These are phyloP conservation scores for Orychophragmus violaceus DNA, from an alignment of 345 rosid genomes.

Conservation along the genomic window DNA sequence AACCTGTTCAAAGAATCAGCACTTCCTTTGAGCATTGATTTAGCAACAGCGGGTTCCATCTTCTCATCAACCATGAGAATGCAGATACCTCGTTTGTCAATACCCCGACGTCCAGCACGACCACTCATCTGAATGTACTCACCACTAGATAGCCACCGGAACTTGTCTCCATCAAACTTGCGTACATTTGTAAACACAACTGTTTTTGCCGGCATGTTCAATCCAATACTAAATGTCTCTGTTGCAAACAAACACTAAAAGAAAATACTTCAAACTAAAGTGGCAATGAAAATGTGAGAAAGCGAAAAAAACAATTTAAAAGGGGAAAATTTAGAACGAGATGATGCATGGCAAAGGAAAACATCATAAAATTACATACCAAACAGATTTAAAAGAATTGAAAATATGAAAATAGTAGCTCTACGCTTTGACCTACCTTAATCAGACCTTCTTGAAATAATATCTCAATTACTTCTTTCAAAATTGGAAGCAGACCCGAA, in stretches of 20 bases:
- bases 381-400: not conserved
- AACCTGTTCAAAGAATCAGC: slow-evolving; percentile 96
- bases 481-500: slow-evolving; percentile 96
- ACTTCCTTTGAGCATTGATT: slow-evolving; percentile 87
- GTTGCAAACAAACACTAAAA: slow-evolving; percentile 96
- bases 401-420: slow-evolving; percentile 11
- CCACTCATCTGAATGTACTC: slow-evolving; percentile 99
- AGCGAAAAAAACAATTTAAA: not conserved
- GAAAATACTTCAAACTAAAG: slow-evolving; percentile 25
- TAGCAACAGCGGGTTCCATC: slow-evolving; percentile 94
- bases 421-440: slow-evolving; percentile 46
- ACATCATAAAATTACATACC: not conserved
- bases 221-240: slow-evolving; percentile 97
- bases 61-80: slow-evolving; percentile 96
- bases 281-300: not conserved
- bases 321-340: not conserved
- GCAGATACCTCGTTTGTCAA: slow-evolving; percentile 91
- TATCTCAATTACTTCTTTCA: slow-evolving; percentile 98
- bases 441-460: slow-evolving; percentile 96
- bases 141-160: slow-evolving; percentile 97
- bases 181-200: slow-evolving; percentile 98
- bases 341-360: slow-evolving; percentile 2
- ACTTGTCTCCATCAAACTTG: slow-evolving; percentile 97
- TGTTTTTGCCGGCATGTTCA: slow-evolving; percentile 99
- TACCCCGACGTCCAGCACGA: slow-evolving; percentile 99